Conservation (phyloP, 2,329 filamentous ascomycete genomes). For the Microsporum audouinii region DNA sequence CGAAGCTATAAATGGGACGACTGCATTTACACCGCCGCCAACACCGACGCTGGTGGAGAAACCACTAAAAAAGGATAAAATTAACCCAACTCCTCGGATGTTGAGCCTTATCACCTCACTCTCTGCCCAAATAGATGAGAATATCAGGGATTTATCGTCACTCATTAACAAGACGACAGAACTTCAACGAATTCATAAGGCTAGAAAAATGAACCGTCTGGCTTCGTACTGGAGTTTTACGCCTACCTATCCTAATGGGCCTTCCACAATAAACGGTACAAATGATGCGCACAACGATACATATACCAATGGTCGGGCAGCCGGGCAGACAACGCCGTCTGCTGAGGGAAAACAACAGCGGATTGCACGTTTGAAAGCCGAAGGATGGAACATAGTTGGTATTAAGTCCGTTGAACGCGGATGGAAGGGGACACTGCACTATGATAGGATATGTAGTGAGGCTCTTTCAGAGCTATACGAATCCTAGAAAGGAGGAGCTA, state of each 20-base stretch:
- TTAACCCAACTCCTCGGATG: neutral
- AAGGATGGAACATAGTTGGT: constrained; percentile 31
- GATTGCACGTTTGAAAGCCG: constrained; percentile 25
- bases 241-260: constrained; percentile 16
- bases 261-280: neutral
- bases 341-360: constrained; percentile 27
- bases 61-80: neutral
- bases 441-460: constrained; percentile 26
- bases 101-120: constrained; percentile 4
- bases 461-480: constrained; percentile 29
- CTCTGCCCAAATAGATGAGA: neutral
- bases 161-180: constrained; percentile 15
- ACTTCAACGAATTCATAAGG: constrained; percentile 14
- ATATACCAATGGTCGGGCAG: neutral
- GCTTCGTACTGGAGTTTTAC: constrained; percentile 33
- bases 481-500: neutral
- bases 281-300: neutral
- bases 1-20: neutral
- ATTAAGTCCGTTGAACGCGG: constrained; percentile 22
- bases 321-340: neutral
- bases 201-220: constrained; percentile 21
- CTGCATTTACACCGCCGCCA: neutral
- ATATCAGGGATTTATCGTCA: constrained; percentile 1
- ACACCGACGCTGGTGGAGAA: neutral
- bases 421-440: constrained; percentile 31